Base-by-base conservation (phyloP, 768 basidiomycete genomes). In the Gelatoporia subvermispora region DNA sequence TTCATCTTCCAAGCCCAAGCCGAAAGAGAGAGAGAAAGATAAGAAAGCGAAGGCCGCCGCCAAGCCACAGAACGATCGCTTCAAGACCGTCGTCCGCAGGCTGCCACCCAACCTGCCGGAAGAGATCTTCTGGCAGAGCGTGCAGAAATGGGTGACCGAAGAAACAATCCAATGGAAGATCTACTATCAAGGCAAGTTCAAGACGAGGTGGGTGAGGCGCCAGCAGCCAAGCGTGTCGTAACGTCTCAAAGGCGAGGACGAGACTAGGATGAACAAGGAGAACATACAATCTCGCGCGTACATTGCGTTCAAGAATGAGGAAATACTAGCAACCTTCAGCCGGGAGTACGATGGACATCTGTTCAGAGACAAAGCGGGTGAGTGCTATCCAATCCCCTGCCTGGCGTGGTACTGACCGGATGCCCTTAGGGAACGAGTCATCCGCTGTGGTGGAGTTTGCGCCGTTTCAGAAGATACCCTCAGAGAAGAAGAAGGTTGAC, bases 61-160 rank as follows among this genome's bases (percentile, higher is more conserved):
- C 40, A 59, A 59, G 35, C 34, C 55, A 41, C 66, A 68, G 17
- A 66, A 67, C 4, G 85, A 87, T 52, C 79, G 87, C 4, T 70
- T 93, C 58, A 98, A 99, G 75, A 83, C 84, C 24, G 77, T 96
- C 55, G 84, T 97, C 16, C 82, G 95, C 37, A 72, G 91, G 35
- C 73, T 97, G 4, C 95, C 95, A 0, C 88, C 94, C 11, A 92
- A 93, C 59, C 73, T 99, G 2, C 95, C 95, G 3, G 93, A 93
- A 58, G 82, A 82, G 2, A 69, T 96, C 45, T 98, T 99, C 68
- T 99, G 95, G 95, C 81, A 86, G 59, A 91, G 88, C 52, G 91
- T 93, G 3, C 74, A 82, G 45, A 62, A 73, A 2, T 98, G 94
- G 93, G 85, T 93, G 15, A 74, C 79, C 1, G 84, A 88, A 16